Conservation (phyloP, 202 grass and related monocot genomes). For the Carex arenaria region DNA sequence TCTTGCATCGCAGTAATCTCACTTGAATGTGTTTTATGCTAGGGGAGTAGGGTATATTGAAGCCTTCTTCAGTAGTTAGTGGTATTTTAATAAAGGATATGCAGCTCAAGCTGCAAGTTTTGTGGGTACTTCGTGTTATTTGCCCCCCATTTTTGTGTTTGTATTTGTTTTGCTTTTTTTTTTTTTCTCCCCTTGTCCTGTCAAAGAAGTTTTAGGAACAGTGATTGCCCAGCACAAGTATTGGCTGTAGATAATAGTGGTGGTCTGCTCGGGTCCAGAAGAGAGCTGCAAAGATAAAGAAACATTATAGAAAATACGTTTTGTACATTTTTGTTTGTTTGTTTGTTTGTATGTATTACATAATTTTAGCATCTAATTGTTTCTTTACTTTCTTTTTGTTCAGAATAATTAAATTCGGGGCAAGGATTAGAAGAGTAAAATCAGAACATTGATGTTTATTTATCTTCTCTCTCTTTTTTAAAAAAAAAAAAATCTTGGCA, state of each 20-base stretch:
- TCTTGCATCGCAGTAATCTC: slow-evolving; percentile 68
- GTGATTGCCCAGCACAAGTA: neutral
- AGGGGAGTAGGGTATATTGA: neutral
- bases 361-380: neutral
- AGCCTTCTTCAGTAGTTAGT: neutral
- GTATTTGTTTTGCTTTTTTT: neutral
- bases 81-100: neutral
- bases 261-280: neutral
- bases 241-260: neutral
- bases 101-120: neutral
- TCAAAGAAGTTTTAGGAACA: neutral
- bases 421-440: no score
- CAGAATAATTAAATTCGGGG: neutral
- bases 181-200: neutral
- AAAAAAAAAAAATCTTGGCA: no score
- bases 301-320: neutral
- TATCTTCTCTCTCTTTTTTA: no score
- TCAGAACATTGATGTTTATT: no score
- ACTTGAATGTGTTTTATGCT: slow-evolving; percentile 18
- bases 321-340: neutral
- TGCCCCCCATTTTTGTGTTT: neutral
- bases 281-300: neutral
- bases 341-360: neutral
- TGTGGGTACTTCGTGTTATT: neutral
- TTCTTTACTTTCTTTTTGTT: neutral